Base-by-base conservation (phyloP, 257 asterid species). In the Gardenia jasminoides region DNA sequence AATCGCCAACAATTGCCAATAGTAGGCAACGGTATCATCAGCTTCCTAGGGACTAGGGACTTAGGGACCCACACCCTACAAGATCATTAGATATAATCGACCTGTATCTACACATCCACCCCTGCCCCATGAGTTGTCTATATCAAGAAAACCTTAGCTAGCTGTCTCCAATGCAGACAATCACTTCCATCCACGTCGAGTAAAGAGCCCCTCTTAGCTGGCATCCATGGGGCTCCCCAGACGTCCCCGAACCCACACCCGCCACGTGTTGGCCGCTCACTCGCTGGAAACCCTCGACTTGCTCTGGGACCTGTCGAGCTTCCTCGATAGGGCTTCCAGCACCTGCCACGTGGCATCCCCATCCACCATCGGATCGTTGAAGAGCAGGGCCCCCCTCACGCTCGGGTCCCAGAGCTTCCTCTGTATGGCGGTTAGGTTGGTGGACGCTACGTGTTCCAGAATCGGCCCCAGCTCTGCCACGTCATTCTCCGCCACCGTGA, bases 291-390 rank as follows among this genome's bases (percentile, higher is more conserved):
- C 89, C 81, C 90, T 84, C 12, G 90, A 78, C 84, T 76, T 78
- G 2, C 48, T 80, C 79, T 73, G 83, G 75, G 96, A 92, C 88
- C 91, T 81, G 20, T 36, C 79, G 0, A 94, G 76, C 85, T 80
- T 89, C 59, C 16, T 44, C 0, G 89, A 76, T 10, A 94, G 81
- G 4, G 87, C 84, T 72, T 77, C 81, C 2, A 94, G 20, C 13
- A 90, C 91, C 31, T 87, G 97, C 93, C 94, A 94, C 87, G 97
- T 94, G 70, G 99, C 98, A n/a, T 96, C 99, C 0, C 99, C 96
- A 46, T 81, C 87, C 50, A 58, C 67, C 88, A 84, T 74, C 19
- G 86, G 90, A 76, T 86, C 87, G 70, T 85, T 22, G 83, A 80
- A 93, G 0, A 93, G 90, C 6, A 96, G 85, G 75, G 97, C 90